Conservation (phyloP, 2,329 filamentous ascomycete genomes). For the Exophiala phaeomuriformis region DNA sequence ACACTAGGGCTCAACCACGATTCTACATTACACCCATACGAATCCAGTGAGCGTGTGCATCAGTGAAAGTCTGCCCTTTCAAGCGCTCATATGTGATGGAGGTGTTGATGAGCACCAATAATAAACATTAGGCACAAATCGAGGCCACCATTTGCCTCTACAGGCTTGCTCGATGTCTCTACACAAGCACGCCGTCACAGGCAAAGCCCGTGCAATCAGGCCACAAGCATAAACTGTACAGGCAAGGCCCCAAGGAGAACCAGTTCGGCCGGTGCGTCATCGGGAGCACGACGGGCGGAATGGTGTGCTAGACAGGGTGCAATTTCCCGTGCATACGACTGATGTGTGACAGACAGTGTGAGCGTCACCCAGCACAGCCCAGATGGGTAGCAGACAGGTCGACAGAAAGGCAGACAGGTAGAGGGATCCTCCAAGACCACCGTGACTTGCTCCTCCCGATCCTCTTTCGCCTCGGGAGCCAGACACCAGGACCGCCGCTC, state of each 20-base stretch:
- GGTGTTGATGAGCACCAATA: slow-evolving; percentile 8
- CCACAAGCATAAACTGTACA: background rate
- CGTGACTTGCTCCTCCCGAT: background rate
- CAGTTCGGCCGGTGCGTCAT: slow-evolving; percentile 15
- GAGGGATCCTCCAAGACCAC: background rate
- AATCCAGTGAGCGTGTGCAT: background rate
- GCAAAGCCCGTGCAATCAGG: slow-evolving; percentile 1
- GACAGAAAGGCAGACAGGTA: background rate
- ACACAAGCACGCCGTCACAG: background rate
- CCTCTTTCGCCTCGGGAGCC: background rate
- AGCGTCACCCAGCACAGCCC: slow-evolving; percentile 21
- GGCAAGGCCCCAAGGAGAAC: background rate
- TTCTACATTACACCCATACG: slow-evolving; percentile 3
- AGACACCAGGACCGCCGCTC: slow-evolving; percentile 16
- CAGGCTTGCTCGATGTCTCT: slow-evolving; percentile 5
- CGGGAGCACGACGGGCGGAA: background rate
- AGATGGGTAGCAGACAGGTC: slow-evolving; percentile 1
- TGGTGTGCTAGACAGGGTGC: slow-evolving; percentile 19
- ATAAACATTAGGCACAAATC: slow-evolving; percentile 3
- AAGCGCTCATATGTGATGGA: slow-evolving; percentile 17
- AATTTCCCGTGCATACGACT: slow-evolving; percentile 24
- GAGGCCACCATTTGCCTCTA: slow-evolving; percentile 5
- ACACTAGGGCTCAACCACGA: slow-evolving; percentile 1
- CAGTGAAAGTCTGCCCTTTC: slow-evolving; percentile 1
- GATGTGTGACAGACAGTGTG: slow-evolving; percentile 19